Evolutionary conservation across 495 filamentous ascomycete species (phyloP).

Genomic region (Clavariopsis aquatica): DNA sequence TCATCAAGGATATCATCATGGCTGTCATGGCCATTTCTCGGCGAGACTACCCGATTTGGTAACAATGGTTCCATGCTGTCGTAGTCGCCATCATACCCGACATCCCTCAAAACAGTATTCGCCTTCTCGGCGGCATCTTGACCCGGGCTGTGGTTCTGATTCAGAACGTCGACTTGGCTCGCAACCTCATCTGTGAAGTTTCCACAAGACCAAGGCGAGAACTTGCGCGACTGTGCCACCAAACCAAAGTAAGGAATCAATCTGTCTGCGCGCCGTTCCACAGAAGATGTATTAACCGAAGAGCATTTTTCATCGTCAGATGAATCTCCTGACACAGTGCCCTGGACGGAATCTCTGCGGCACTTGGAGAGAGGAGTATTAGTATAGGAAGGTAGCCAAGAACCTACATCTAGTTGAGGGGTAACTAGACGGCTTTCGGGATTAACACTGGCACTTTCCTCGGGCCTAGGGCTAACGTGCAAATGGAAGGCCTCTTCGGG

Average conservation of each 20-base stretch:
- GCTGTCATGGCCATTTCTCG: not conserved
- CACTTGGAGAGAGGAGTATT: conserved; percentile 18
- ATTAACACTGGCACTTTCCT: conserved; percentile 2
- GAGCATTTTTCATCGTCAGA: not conserved
- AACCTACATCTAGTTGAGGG: not conserved
- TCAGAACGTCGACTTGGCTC: not conserved
- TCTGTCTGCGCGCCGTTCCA: not conserved
- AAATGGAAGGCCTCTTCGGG: not conserved
- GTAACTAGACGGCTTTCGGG: not conserved
- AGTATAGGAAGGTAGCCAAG: conserved; percentile 24
- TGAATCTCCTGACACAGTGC: not conserved
- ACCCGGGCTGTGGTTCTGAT: not conserved
- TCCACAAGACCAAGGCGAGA: not conserved
- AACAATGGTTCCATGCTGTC: not conserved
- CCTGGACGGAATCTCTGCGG: not conserved
- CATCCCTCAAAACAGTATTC: not conserved
- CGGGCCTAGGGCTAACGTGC: not conserved
- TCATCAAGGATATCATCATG: not conserved
- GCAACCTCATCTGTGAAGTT: conserved; percentile 11
- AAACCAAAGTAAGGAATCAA: not conserved
- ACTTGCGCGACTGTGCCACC: not conserved
- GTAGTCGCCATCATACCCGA: not conserved
- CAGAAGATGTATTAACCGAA: not conserved
- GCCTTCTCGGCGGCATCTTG: not conserved
- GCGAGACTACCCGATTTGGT: not conserved